Evolutionary conservation across 306 rosid genomes (phyloP).

Genomic region (Cyclanthera cordifolia): DNA sequence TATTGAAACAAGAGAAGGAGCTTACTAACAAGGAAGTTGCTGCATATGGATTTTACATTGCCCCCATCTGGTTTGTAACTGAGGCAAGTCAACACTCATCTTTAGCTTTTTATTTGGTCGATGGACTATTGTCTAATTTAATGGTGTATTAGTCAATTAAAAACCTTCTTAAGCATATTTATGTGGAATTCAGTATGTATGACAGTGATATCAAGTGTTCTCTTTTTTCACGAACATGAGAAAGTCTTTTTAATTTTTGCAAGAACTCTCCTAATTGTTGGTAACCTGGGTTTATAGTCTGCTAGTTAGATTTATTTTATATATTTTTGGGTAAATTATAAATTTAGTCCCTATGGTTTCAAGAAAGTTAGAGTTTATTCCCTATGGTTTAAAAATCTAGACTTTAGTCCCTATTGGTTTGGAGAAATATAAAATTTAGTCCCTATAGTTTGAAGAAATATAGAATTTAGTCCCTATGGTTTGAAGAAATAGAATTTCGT

Average conservation of each 20-base stretch:
- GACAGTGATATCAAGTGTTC: not conserved
- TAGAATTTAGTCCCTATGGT: no score
- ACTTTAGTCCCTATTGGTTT: no score
- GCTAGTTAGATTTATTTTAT: not conserved
- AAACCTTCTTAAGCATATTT: not conserved
- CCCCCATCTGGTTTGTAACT: slow-evolving; percentile 88
- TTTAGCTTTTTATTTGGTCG: slow-evolving; percentile 9
- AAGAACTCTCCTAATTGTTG: not conserved
- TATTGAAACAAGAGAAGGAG: slow-evolving; percentile 33
- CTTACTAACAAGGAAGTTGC: slow-evolving; percentile 64
- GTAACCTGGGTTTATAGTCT: not conserved
- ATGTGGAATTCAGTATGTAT: not conserved
- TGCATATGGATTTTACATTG: slow-evolving; percentile 71
- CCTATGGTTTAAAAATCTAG: no score
- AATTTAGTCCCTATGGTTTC: no score
- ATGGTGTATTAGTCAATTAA: not conserved
- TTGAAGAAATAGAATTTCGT: no score
- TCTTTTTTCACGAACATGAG: not conserved
- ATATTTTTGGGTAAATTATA: no score
- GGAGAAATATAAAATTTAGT: no score
- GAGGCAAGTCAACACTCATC: slow-evolving; percentile 46
- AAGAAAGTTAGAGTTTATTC: no score
- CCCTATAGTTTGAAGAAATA: no score
- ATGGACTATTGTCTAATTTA: not conserved
- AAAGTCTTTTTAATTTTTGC: not conserved